Evolutionary conservation across 352 stramenopile species (phyloP).

Genomic region (Poterioochromonas sp.): DNA sequence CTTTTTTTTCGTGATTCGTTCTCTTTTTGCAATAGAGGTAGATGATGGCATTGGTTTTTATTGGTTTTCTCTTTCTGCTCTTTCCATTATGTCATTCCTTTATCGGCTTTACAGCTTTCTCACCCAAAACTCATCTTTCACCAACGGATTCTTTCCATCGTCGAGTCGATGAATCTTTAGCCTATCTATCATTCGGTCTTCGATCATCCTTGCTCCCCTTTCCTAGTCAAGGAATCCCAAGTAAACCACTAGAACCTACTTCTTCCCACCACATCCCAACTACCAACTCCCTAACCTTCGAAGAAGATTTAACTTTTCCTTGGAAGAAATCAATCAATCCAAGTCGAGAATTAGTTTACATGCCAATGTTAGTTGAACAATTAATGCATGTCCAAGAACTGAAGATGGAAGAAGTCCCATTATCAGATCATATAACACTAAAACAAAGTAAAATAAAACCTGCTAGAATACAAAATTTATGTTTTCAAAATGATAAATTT

Average conservation of each 20-base stretch:
- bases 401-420: neutral
- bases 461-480: slow-evolving; percentile 27
- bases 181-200: neutral
- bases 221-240: neutral
- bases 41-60: no score
- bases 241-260: neutral
- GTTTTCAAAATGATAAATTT: slow-evolving; percentile 35
- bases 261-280: neutral
- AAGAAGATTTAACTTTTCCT: neutral
- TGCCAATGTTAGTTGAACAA: slow-evolving; percentile 4
- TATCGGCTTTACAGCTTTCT: no score
- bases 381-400: neutral
- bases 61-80: no score
- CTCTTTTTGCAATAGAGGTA: no score
- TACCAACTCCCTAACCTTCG: neutral
- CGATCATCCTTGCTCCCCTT: neutral
- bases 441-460: neutral
- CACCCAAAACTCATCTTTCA: no score
- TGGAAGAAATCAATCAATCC: slow-evolving; percentile 2
- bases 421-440: no score
- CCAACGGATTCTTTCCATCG: neutral
- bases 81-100: no score
- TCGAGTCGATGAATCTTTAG: neutral
- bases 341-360: neutral
- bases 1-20: no score